Percentiles rank a stretch among this genome's conserved stretches.
Evolutionary conservation across 2,329 filamentous ascomycete genomes (phyloP).

Genomic region (Colletotrichum acutatum): DNA sequence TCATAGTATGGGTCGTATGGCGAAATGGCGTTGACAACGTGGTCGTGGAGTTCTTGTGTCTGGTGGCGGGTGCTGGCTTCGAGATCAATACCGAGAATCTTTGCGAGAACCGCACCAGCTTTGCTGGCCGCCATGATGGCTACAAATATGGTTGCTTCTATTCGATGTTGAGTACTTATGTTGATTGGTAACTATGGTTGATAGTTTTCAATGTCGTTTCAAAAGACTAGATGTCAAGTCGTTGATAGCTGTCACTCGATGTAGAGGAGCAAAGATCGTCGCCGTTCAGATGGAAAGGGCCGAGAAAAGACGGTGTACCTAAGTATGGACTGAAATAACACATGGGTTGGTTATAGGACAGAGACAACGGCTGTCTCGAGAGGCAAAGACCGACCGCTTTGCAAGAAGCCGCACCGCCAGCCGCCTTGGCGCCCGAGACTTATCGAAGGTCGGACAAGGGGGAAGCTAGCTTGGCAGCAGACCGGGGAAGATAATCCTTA

Average conservation of each 20-base stretch:
- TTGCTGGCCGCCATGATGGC: conserved; percentile 54
- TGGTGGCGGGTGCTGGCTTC: conserved; percentile 51
- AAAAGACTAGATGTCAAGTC: not conserved
- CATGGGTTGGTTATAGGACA: conserved; percentile 5
- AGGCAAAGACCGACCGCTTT: conserved; percentile 2
- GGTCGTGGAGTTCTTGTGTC: conserved; percentile 17
- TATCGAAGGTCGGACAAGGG: conserved; percentile 20
- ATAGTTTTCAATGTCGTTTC: not conserved
- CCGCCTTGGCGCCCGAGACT: conserved; percentile 32
- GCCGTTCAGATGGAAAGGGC: conserved; percentile 6
- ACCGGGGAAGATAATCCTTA: conserved; percentile 10
- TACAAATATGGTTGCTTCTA: not conserved
- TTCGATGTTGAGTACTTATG: not conserved
- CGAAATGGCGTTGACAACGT: conserved; percentile 7
- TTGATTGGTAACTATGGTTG: no score
- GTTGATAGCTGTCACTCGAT: not conserved
- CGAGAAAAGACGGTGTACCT: not conserved
- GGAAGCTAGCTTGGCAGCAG: conserved; percentile 12
- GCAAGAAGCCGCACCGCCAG: conserved; percentile 35
- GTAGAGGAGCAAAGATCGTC: not conserved
- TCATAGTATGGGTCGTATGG: conserved; percentile 58
- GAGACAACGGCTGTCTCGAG: conserved; percentile 23
- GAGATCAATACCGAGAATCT: conserved; percentile 83
- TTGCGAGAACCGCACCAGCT: conserved; percentile 79
- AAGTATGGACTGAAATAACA: not conserved